Evolutionary conservation across 768 basidiomycete species (phyloP), one percentile per base, ranked within the genome.

Genomic region (Psilocybe subaeruginosa): DNA sequence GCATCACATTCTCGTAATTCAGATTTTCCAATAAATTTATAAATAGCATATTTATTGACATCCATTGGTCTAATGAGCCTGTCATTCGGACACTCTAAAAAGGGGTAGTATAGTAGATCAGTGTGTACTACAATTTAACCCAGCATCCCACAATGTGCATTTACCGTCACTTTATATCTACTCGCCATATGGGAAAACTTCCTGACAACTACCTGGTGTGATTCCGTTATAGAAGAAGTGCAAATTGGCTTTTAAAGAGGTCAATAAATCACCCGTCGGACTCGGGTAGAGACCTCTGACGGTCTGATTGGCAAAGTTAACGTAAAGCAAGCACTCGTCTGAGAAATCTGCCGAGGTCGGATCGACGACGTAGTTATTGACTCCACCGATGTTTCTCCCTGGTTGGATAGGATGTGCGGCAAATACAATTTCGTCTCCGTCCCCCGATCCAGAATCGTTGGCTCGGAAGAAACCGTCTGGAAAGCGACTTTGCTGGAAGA

Each of bases 401-500:
- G 69, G 67, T 27, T 53, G 52, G 51, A 70, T 64, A 46, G 67
- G 67, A 23, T 68, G 64, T 8, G 53, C 57, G 2, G 48, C 31
- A 31, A 55, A 61, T 3, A 68, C 54, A 1, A 31, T 27, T 11
- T 56, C 56, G 45, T 66, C 57, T 8, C 65, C 66, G 8, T 53
- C 52, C 3, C 53, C 41, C 3, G 63, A 60, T 31, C 58, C 49
- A 5, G 66, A 48, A 3, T 55, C 55, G 43, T 66, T 68, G 3
- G 60, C 23, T 17, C 70, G 60, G 64, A 64, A 69, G 45, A 68
- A 71, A 2, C 64, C 67, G 11, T 58, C 52, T 0, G 70, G 70
- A 56, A 69, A 62, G 23, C 60, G 60, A 39, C 58, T 68, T 45
- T 68, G 56, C 35, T 69, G 69, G 62, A 69, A 68, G 59, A 71